Base-by-base conservation (phyloP, 306 rosid species). In the Rosa chinensis region DNA sequence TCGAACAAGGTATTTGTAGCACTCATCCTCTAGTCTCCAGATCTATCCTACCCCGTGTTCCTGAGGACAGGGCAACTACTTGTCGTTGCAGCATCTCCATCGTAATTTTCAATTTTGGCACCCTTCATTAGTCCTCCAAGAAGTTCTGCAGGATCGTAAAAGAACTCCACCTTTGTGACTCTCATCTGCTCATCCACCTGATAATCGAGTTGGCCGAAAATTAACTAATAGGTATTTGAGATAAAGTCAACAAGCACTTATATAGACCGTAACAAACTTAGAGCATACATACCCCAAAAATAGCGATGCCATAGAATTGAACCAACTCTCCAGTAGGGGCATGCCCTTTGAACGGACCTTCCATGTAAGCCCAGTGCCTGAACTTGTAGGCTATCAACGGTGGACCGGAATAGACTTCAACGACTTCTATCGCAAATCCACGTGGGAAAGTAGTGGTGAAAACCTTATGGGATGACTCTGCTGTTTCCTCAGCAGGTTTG, bases 331-430 rank as follows among this genome's bases (percentile, higher is more conserved):
- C 93, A 6, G 93, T 89, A 3, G 96, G 88, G 23, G 88, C 85
- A 42, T 83, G 86, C 44, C 84, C 90, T 73, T 90, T 88, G 92
- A 86, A 90, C 82, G 96, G 91, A 62, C 96, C 96, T 50, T 91
- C 96, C 93, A 87, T 89, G 76, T 72, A 89, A 28, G 90, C 88
- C 96, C 96, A 91, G 69, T 91, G 96, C 78, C 96, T 82, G 77
- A 91, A 91, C 74, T 91, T 89, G 88, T 81, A 91, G 12, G 87
- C 89, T 21, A 89, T 85, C 48, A 84, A 78, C 0, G 93, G 93
- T 0, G 96, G 89, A 12, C 93, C 96, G 39, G 88, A 77, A 67
- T 82, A 91, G 1, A 84, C 93, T 1, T 80, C 87, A 1, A 91
- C 40, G 69, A 91, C 58, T 82, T 87, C 93, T 39, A 91, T 39